A percentile compares a stretch with the other conserved stretches of the same genome.
Conservation (phyloP, 2,329 filamentous ascomycete species). For the Rutstroemia sp. region DNA sequence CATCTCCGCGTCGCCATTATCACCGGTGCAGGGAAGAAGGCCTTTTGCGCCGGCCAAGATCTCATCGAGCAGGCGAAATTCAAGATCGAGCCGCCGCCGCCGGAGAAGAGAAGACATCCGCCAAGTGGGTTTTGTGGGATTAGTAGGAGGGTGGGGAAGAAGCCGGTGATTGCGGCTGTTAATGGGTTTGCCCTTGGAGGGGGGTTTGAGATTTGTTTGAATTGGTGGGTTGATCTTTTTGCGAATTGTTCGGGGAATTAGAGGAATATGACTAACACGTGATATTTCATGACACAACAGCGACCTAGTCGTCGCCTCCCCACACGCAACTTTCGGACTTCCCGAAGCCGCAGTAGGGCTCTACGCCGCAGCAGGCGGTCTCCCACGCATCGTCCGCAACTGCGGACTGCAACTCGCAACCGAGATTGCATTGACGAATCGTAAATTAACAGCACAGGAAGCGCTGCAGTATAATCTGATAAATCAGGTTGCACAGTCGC, state of each 20-base stretch:
- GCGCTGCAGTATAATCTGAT: constrained; percentile 59
- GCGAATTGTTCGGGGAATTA: background rate
- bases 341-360: constrained; percentile 67
- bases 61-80: constrained; percentile 50
- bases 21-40: constrained; percentile 51
- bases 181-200: constrained; percentile 70
- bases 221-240: constrained; percentile 34
- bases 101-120: constrained; percentile 27
- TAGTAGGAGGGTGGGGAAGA: constrained; percentile 59
- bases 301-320: constrained; percentile 61
- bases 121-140: constrained; percentile 55
- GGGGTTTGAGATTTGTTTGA: constrained; percentile 62
- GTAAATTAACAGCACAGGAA: constrained; percentile 51
- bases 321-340: constrained; percentile 55
- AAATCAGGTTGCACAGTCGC: constrained; percentile 49
- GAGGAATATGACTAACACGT: background rate
- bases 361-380: constrained; percentile 61
- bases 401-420: constrained; percentile 60
- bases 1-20: constrained; percentile 54
- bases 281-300: constrained; percentile 27
- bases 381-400: constrained; percentile 57
- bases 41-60: constrained; percentile 63
- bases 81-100: constrained; percentile 28
- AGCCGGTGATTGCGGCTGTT: constrained; percentile 72
- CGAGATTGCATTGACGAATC: constrained; percentile 62